Base-by-base conservation (phyloP, 805 yeast species). In the Groenewaldozyma salmanticensis region DNA sequence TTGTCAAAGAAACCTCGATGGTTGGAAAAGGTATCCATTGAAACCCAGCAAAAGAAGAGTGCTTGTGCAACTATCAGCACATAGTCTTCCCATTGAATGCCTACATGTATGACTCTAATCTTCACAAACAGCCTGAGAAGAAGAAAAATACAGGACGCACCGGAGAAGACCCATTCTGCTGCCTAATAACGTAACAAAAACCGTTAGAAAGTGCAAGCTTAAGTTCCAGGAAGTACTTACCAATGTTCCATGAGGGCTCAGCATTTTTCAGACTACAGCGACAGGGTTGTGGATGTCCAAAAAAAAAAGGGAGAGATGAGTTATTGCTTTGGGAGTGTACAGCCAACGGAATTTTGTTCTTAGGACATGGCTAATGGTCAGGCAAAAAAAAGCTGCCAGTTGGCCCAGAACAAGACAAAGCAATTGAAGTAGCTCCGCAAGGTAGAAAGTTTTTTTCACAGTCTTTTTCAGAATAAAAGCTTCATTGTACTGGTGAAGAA, bases 71-170 rank as follows among this genome's bases (percentile, higher is more conserved):
- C 3, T 21, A 47, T 35, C 39, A 53, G 42, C 19, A 53, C 38
- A 36, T 34, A 16, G 33, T 53, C 57, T 24, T 53, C 57, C 16
- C 46, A 41, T 37, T 48, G 55, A 34, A 51, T 35, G n/a, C 50
- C 46, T 31, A 49, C 48, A 32, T 44, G 43, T 37, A 46, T 50
- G 13, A 53, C 38, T 16, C 24, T 17, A 18, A 40, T 41, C 18
- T 52, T 42, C 21, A 52, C 53, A 34, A 40, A 49, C 17, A 53
- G 31, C 16, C 57, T 42, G 18, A 45, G 34, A 15, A 41, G 37
- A 27, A 51, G 41, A 15, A 53, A 24, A 24, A 49, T 31, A 6
- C 38, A 37, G 7, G 53, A 41, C 5, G 46, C 43, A n/a, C 37
- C 27, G 33, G 47, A 40, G 29, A 49, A 35, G 11, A 43, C 39